These are phyloP conservation scores for Populus tomentosa DNA, from an alignment of 441 rosid genomes.

Conservation along the genomic window DNA sequence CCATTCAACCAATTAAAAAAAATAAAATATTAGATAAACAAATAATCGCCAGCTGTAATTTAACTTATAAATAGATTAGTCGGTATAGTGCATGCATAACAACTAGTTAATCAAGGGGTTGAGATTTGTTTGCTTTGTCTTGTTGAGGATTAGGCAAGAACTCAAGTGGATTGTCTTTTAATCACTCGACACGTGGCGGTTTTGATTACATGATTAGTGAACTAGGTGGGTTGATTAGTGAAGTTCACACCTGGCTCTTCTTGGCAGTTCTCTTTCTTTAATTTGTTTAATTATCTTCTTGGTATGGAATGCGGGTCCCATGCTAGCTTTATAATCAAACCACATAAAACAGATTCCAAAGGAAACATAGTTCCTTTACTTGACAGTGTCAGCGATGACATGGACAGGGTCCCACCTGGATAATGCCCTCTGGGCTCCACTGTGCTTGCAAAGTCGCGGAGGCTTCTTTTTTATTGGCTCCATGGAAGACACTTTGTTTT, in stretches of 20 bases:
- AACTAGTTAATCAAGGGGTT: background rate
- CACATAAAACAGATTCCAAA: background rate
- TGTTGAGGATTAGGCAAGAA: background rate
- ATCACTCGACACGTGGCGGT: conserved; percentile 6
- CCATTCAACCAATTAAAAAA: background rate
- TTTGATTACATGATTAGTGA: conserved; percentile 6
- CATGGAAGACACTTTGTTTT: background rate
- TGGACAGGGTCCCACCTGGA: background rate
- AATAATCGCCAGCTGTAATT: background rate
- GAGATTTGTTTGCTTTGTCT: background rate
- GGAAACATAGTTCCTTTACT: background rate
- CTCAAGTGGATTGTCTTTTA: background rate
- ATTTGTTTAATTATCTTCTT: background rate
- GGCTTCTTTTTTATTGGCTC: background rate
- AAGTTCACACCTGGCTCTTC: background rate
- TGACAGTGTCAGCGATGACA: background rate
- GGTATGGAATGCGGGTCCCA: conserved; percentile 21
- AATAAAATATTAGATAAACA: background rate
- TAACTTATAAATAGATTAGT: background rate
- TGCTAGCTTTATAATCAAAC: background rate
- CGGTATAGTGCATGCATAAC: background rate
- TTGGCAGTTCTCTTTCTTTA: background rate
- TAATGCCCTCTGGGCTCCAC: background rate
- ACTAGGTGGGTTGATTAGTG: background rate
- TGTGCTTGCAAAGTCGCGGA: background rate